Evolutionary conservation across 1,139 yeast species (phyloP), one percentile per base, ranked within the genome.

Genomic region (Yamadazyma friedrichii): DNA sequence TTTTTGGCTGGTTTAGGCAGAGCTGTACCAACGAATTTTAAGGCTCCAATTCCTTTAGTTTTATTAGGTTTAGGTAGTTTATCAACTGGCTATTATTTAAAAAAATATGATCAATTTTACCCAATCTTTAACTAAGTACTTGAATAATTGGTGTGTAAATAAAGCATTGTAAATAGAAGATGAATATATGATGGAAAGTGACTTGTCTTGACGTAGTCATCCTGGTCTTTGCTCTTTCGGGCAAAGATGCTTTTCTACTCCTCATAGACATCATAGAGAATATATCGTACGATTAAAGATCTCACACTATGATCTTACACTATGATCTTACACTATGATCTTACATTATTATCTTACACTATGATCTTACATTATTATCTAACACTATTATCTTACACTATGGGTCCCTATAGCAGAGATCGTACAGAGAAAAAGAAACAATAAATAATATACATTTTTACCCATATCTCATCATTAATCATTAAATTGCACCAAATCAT

Each of bases 1-100:
- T 62, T 84, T 11, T 76, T 75, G 33, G 89, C 93, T 16, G 91
- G 94, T 9, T 52, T 84, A 13, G 76, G 80, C 15, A 76, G 98
- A 53, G 80, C 91, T 9, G 53, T 80, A 37, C 78, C 80, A 31
- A 68, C 79, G 15, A 52, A 60, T 11, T 82, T 83, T 59, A 71
- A 69, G 48, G 87, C 86, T 58, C 94, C 95, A 0, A 76, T 91
- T 40, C 98, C 98, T 1, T 59, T 86, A 42, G 62, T 73, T 13
- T 70, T 91, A 50, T 68, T 84, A 4, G 68, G 72, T 12, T 61
- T 88, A 45, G 97, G 97, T 31, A 69, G 78, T 6, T 50, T 78
- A 13, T 78, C 89, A 12, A 66, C 88, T 32, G 74, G 71, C 15
- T 91, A 87, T 68, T 91, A 88, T 61, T 76, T 73, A 40, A 76